Evolutionary conservation across 495 filamentous ascomycete species (phyloP).

Genomic region (Xylaria sp.): DNA sequence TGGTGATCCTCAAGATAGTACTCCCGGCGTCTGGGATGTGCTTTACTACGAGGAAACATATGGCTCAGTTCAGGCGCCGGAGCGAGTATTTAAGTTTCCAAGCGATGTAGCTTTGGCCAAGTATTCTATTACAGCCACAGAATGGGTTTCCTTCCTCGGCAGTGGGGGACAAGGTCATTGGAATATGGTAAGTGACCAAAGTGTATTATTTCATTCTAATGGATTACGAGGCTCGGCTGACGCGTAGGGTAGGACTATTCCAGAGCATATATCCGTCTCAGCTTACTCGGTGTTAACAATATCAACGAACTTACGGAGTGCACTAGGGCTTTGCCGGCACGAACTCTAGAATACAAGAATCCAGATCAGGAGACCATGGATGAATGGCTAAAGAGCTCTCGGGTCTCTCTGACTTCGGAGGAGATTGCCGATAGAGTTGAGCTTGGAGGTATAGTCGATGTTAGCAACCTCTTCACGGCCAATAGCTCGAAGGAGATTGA

Average conservation of each 20-base stretch:
- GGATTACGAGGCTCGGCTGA: background rate
- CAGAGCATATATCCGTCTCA: constrained; percentile 48
- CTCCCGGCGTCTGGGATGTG: constrained; percentile 52
- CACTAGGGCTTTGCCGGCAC: constrained; percentile 47
- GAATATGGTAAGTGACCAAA: constrained; percentile 44
- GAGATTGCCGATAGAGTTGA: constrained; percentile 22
- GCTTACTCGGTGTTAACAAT: constrained; percentile 52
- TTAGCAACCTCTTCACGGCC: constrained; percentile 1
- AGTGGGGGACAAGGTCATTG: constrained; percentile 40
- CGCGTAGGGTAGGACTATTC: constrained; percentile 45
- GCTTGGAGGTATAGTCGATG: constrained; percentile 19
- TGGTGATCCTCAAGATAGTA: constrained; percentile 49
- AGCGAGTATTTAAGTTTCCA: constrained; percentile 47
- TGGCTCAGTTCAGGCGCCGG: constrained; percentile 32
- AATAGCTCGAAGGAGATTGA: constrained; percentile 9
- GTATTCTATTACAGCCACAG: constrained; percentile 37
- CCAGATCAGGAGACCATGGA: constrained; percentile 31
- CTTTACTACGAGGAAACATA: constrained; percentile 48
- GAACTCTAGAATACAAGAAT: constrained; percentile 22
- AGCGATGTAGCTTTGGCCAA: constrained; percentile 44
- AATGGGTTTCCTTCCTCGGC: constrained; percentile 44
- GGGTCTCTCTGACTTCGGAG: constrained; percentile 10
- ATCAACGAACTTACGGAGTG: constrained; percentile 53
- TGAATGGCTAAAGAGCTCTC: constrained; percentile 30
- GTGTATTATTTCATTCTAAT: background rate